Conservation (phyloP, 192 early-diverging fungal genomes). For the Spinellus fusiger region DNA sequence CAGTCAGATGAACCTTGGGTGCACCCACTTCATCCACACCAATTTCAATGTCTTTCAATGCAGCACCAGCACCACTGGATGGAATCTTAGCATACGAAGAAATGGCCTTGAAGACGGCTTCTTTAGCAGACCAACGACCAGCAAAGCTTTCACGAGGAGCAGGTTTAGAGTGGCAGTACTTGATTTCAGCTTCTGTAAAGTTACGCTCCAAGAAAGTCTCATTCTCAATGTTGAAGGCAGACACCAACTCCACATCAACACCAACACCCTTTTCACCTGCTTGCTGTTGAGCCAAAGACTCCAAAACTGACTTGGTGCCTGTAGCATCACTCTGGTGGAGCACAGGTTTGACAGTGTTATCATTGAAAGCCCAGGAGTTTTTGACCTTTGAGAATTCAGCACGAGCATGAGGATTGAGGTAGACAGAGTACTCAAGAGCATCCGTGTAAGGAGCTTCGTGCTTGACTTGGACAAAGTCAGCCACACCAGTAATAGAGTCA, state of each 20-base stretch:
- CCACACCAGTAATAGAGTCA: slow-evolving; percentile 76
- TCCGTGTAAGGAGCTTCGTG: slow-evolving; percentile 77
- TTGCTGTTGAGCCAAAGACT: slow-evolving; percentile 40
- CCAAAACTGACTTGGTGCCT: slow-evolving; percentile 49
- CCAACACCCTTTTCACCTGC: slow-evolving; percentile 56
- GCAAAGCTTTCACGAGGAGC: slow-evolving; percentile 81
- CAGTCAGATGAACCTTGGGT: slow-evolving; percentile 75
- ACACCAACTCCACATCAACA: slow-evolving; percentile 86
- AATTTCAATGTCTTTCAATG: slow-evolving; percentile 88
- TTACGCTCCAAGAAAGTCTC: slow-evolving; percentile 85
- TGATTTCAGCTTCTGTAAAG: slow-evolving; percentile 76
- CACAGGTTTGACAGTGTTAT: slow-evolving; percentile 35
- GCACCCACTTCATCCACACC: slow-evolving; percentile 61
- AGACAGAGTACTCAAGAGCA: slow-evolving; percentile 72
- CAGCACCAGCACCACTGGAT: slow-evolving; percentile 77
- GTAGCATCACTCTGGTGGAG: slow-evolving; percentile 35
- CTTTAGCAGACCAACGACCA: slow-evolving; percentile 95
- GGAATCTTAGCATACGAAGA: slow-evolving; percentile 63
- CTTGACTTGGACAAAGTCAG: slow-evolving; percentile 85
- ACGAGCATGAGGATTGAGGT: slow-evolving; percentile 83
- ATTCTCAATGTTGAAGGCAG: slow-evolving; percentile 78
- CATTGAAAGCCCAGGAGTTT: slow-evolving; percentile 64
- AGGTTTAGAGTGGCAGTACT: slow-evolving; percentile 67
- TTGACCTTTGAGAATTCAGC: slow-evolving; percentile 69
- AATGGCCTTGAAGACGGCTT: slow-evolving; percentile 92